These are phyloP conservation scores for Herpetomonas tarakana DNA, from an alignment of 208 protist species.

Conservation along the genomic window DNA sequence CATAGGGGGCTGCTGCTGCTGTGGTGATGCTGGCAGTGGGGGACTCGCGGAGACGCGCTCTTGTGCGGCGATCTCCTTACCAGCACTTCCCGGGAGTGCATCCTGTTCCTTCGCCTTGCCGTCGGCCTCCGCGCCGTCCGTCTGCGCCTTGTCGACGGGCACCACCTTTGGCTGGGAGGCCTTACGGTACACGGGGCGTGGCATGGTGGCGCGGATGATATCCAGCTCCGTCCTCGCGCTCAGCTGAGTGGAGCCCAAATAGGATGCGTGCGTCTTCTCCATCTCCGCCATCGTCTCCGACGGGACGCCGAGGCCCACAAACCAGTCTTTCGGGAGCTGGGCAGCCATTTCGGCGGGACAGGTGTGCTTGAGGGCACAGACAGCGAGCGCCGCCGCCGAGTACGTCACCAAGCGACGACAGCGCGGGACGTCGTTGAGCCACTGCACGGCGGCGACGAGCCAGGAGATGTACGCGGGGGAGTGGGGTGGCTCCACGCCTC, in stretches of 20 bases:
- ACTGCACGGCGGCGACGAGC: slow-evolving; percentile 46
- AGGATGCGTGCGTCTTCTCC: slow-evolving; percentile 11
- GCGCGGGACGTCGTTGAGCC: slow-evolving; percentile 75
- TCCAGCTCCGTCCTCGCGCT: background rate
- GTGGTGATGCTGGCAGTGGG: background rate
- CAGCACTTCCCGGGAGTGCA: background rate
- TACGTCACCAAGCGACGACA: slow-evolving; percentile 25
- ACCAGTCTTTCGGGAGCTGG: slow-evolving; percentile 47
- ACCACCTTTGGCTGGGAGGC: background rate
- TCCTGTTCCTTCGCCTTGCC: background rate
- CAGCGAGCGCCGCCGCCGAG: slow-evolving; percentile 40
- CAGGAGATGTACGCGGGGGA: slow-evolving; percentile 41
- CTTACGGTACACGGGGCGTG: background rate
- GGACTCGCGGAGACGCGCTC: background rate
- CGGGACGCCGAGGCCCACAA: slow-evolving; percentile 41
- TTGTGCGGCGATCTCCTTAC: background rate
- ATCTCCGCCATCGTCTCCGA: slow-evolving; percentile 12
- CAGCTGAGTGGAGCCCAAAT: slow-evolving; percentile 4
- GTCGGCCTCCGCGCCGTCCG: background rate
- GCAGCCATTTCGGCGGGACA: slow-evolving; percentile 21
- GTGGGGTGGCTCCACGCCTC: background rate
- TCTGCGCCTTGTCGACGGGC: background rate
- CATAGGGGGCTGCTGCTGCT: background rate
- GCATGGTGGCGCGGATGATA: slow-evolving; percentile 7
- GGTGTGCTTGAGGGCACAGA: slow-evolving; percentile 51